Base-by-base conservation (phyloP, 2,329 filamentous ascomycete species). In the Penicillium sp. region DNA sequence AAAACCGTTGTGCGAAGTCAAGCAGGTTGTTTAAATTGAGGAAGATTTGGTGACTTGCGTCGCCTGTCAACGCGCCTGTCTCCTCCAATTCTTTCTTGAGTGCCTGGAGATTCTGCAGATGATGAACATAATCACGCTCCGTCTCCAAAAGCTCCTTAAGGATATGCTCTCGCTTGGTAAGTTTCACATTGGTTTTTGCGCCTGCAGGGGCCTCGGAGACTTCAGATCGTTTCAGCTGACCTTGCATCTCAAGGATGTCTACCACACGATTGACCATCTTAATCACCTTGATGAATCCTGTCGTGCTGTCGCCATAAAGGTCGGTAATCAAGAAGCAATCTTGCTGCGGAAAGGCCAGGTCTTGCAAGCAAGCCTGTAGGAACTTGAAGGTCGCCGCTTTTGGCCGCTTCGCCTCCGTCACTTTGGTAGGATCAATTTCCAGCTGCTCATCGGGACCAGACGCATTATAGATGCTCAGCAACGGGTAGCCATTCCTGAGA, bases 81-180 rank as follows among this genome's bases (percentile, higher is more conserved):
- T 95, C 87, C 61, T 96, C 90, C 47, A 97, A 77, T 19, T 86
- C 82, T 72, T 89, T 92, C 74, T 95, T 97, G 65, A 97, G 80
- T 41, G 91, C 86, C 68, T 97, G 90, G 30, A 99, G 72, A 59
- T 95, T 92, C 68, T 97, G 92, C 45, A 99, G 75, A 74, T 99
- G 93, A 68, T 97, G 91, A 3, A 97, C 93, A 62, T 99, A 99
- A 72, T 96, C 96, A 55, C 93, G 85, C 72, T 99, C 93, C 1
- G 92, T 97, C 61, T 92, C 89, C 48, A 99, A 87, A 39, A 99
- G 75, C 71, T 99, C 93, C 64, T 87, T 84, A 36, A 99, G 82
- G 53, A 97, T 89, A 68, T 96, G 88, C 63, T 96, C 88, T 58
- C 90, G 86, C 66, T 88, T 81, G 1, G 82, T 83, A 48, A 84